These are phyloP conservation scores for Aphanomyces astaci DNA, from an alignment of 352 stramenopile genomes.

Conservation along the genomic window DNA sequence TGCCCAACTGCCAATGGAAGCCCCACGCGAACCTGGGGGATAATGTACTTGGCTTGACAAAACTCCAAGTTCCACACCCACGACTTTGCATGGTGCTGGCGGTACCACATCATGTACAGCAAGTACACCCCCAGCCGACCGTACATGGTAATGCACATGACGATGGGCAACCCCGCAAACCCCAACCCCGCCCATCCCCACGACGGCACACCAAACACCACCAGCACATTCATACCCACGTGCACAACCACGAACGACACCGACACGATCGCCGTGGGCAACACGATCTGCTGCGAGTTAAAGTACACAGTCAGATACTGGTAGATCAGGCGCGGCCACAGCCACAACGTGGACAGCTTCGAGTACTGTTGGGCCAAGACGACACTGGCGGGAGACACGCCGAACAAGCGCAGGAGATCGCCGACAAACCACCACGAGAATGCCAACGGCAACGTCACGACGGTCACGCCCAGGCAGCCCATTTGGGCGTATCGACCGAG, in stretches of 20 bases:
- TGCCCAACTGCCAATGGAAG: slow-evolving; percentile 48
- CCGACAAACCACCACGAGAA: slow-evolving; percentile 72
- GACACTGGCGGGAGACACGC: slow-evolving; percentile 36
- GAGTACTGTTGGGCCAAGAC: slow-evolving; percentile 50
- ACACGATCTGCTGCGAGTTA: slow-evolving; percentile 71
- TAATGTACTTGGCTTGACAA: slow-evolving; percentile 36
- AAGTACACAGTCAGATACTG: slow-evolving; percentile 71
- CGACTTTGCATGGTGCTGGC: slow-evolving; percentile 37
- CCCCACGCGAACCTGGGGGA: slow-evolving; percentile 41
- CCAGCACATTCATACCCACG: slow-evolving; percentile 41
- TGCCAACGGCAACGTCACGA: slow-evolving; percentile 55
- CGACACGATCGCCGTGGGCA: slow-evolving; percentile 60
- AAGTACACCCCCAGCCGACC: slow-evolving; percentile 45
- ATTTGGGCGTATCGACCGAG: slow-evolving; percentile 59
- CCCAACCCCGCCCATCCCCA: slow-evolving; percentile 32
- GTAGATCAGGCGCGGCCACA: slow-evolving; percentile 78
- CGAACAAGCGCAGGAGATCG: slow-evolving; percentile 37
- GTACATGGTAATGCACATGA: slow-evolving; percentile 47
- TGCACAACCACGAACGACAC: slow-evolving; percentile 52
- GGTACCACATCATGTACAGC: slow-evolving; percentile 63
- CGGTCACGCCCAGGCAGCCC: slow-evolving; percentile 45
- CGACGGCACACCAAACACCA: slow-evolving; percentile 54
- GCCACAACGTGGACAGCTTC: slow-evolving; percentile 52
- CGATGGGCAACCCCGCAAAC: slow-evolving; percentile 71
- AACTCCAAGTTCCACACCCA: slow-evolving; percentile 52